A percentile compares a stretch with the other conserved stretches of the same genome.
Conservation (phyloP, 371 early-diverging fungal species). For the Lichtheimia ramosa region DNA sequence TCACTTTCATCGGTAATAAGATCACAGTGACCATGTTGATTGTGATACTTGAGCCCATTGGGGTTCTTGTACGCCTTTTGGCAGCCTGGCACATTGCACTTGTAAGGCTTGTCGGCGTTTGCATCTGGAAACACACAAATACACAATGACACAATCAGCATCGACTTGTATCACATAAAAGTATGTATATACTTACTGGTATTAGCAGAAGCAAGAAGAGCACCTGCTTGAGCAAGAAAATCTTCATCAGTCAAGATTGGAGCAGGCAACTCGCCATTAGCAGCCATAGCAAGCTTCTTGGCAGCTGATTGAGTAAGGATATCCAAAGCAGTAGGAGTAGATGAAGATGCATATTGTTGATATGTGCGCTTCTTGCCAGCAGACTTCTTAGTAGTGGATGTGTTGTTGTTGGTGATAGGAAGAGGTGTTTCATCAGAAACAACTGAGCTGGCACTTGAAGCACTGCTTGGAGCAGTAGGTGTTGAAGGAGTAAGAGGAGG, state of each 20-base stretch:
- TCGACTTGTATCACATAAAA: slow-evolving; percentile 1
- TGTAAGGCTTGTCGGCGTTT: slow-evolving; percentile 73
- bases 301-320: slow-evolving; percentile 43
- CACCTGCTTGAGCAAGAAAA: slow-evolving; percentile 52
- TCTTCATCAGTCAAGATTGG: slow-evolving; percentile 44
- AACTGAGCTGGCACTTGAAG: background rate
- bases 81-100: slow-evolving; percentile 89
- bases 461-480: background rate
- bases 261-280: slow-evolving; percentile 23
- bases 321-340: slow-evolving; percentile 35
- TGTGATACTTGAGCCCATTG: slow-evolving; percentile 97
- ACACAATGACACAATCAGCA: background rate
- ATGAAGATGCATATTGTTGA: slow-evolving; percentile 17
- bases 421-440: slow-evolving; percentile 1
- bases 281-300: slow-evolving; percentile 45
- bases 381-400: slow-evolving; percentile 4
- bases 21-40: slow-evolving; percentile 80
- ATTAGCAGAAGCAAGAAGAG: slow-evolving; percentile 42
- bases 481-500: background rate
- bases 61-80: slow-evolving; percentile 98
- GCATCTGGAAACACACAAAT: slow-evolving; percentile 18
- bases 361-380: slow-evolving; percentile 39
- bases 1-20: slow-evolving; percentile 45
- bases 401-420: slow-evolving; percentile 3
- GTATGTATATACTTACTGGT: slow-evolving; percentile 19